Conservation (phyloP, 768 basidiomycete genomes). For the Candolleomyces aberdarensis region DNA sequence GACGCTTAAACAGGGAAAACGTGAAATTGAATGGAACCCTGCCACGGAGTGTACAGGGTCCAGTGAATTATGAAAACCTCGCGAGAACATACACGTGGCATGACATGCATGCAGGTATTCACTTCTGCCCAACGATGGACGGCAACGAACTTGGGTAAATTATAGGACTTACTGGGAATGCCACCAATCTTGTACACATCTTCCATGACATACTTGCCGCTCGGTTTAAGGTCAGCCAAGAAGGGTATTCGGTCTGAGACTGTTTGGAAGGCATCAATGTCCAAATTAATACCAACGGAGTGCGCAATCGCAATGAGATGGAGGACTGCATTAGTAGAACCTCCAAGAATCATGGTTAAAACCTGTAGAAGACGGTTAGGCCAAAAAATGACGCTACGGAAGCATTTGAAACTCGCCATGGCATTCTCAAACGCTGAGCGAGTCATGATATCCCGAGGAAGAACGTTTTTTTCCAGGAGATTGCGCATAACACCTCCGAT, state of each 20-base stretch:
- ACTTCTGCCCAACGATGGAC: too few species aligned
- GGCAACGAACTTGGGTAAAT: neutral
- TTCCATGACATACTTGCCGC: constrained; percentile 98
- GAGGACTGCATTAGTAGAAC: constrained; percentile 96
- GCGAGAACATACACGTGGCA: neutral
- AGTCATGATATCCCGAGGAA: constrained; percentile 96
- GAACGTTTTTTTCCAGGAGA: constrained; percentile 87
- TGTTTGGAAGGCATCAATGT: constrained; percentile 88
- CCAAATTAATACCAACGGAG: constrained; percentile 86
- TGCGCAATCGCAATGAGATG: constrained; percentile 97
- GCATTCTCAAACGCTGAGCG: constrained; percentile 96
- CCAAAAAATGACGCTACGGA: neutral
- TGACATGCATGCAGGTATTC: neutral
- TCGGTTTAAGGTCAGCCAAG: constrained; percentile 94
- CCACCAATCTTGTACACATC: constrained; percentile 95
- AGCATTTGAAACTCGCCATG: constrained; percentile 56
- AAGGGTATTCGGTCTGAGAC: constrained; percentile 94
- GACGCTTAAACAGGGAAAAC: neutral
- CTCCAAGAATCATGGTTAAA: constrained; percentile 94
- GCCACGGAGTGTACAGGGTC: neutral
- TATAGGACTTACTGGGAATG: constrained; percentile 73
- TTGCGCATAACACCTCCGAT: constrained; percentile 83
- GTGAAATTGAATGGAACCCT: neutral
- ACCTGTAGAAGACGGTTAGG: constrained; percentile 48
- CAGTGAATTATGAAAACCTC: neutral